Conservation (phyloP, 208 protist species). For the Trichomonas vaginalis region DNA sequence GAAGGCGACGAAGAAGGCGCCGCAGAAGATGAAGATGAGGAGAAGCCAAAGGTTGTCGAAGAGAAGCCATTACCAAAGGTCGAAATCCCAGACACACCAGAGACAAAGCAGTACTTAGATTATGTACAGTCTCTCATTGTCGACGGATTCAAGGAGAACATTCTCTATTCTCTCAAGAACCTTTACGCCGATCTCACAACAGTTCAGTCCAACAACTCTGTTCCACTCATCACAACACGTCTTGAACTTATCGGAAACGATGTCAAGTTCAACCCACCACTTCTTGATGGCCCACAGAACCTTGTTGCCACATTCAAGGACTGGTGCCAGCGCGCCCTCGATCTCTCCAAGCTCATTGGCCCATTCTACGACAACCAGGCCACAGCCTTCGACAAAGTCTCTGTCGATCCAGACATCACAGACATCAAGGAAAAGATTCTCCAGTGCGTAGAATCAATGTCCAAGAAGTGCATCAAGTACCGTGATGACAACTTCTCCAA, state of each 20-base stretch:
- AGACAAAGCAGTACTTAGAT: not conserved
- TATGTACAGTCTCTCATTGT: not conserved
- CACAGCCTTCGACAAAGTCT: not conserved
- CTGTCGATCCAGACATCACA: not conserved
- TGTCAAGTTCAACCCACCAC: not conserved
- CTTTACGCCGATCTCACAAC: not conserved
- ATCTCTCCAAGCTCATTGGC: not conserved
- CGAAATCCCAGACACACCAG: not conserved
- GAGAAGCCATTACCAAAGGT: not conserved
- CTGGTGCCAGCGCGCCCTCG: not conserved
- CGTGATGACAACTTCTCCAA: not conserved
- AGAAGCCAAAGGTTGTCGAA: not conserved
- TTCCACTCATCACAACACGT: not conserved
- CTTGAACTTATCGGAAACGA: not conserved
- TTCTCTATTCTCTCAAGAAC: not conserved
- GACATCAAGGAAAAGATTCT: not conserved
- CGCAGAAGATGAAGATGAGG: not conserved
- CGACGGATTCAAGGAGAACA: not conserved
- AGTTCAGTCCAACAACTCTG: not conserved
- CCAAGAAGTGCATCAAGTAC: slow-evolving; percentile 1
- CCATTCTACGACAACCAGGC: not conserved
- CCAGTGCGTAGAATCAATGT: not conserved
- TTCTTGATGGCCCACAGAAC: not conserved
- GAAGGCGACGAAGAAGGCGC: not conserved
- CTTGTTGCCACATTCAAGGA: not conserved